phyloP scores from a whole-genome alignment of 2,329 filamentous ascomycete genomes.

The Pseudogymnoascus pannorum region DNA sequence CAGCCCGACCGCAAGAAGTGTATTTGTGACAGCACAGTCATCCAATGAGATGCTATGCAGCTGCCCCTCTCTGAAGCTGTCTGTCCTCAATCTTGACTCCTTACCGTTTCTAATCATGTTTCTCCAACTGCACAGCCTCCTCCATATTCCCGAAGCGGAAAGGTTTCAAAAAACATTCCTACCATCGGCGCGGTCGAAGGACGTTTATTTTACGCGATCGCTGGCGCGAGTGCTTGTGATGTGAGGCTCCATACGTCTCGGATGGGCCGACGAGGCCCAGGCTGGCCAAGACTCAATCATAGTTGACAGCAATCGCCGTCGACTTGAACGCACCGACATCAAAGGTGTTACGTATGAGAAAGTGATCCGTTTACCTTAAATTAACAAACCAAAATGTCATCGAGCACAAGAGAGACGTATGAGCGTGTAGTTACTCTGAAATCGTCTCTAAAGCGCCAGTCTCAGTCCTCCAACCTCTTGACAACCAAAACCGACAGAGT shows the following conservation, averaged over 20 bases:
- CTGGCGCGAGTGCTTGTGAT: neutral
- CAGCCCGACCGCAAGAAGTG: neutral
- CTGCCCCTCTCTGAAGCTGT: neutral
- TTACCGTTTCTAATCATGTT: slow-evolving; percentile 8
- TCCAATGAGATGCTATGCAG: neutral
- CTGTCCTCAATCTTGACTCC: neutral
- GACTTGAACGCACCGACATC: neutral
- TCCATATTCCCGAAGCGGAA: neutral
- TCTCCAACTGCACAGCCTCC: neutral
- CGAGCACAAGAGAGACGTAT: no score
- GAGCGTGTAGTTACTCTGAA: neutral
- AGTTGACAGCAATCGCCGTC: neutral
- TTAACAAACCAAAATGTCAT: neutral
- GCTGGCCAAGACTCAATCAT: neutral
- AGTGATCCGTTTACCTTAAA: no score
- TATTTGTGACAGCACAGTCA: neutral
- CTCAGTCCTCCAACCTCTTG: no score
- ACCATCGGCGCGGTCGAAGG: neutral
- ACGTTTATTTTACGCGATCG: neutral
- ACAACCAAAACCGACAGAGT: neutral
- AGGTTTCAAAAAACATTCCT: neutral
- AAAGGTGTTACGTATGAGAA: no score
- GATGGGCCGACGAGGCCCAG: neutral
- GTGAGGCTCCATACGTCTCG: slow-evolving; percentile 1
- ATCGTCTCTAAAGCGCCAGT: neutral